These are phyloP conservation scores for Fonsecaea erecta DNA, from an alignment of 2,329 filamentous ascomycete species.

Conservation along the genomic window DNA sequence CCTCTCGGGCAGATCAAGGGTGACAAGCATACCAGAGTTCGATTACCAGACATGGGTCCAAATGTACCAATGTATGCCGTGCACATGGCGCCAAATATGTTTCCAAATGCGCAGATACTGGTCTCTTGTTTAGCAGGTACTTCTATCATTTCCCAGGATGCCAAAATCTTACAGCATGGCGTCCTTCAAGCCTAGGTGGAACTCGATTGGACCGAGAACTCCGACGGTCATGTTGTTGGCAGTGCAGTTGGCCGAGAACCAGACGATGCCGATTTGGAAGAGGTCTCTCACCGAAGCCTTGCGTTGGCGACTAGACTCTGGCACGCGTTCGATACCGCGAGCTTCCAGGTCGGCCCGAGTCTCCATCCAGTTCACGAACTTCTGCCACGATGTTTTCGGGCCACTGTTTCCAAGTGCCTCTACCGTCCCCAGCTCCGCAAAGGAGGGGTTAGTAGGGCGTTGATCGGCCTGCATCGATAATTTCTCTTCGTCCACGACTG, in stretches of 20 bases:
- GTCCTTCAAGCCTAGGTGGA: conserved; percentile 10
- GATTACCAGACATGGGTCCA: conserved; percentile 64
- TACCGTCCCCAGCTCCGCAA: conserved; percentile 1
- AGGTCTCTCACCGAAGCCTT: conserved; percentile 57
- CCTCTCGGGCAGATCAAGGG: background rate
- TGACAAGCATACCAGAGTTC: conserved; percentile 63
- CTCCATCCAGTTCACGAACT: conserved; percentile 12
- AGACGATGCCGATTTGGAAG: conserved; percentile 61
- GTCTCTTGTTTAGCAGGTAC: background rate
- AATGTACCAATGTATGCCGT: conserved; percentile 66
- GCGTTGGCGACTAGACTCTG: conserved; percentile 42
- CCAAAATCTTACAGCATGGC: conserved; percentile 12
- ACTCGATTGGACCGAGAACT: conserved; percentile 55
- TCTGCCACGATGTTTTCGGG: conserved; percentile 9
- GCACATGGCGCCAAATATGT: conserved; percentile 58
- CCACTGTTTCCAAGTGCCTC: background rate
- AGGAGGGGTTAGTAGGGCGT: background rate
- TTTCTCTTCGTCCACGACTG: conserved; percentile 7
- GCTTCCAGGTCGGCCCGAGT: conserved; percentile 54
- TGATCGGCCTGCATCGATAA: conserved; percentile 3
- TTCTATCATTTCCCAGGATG: background rate
- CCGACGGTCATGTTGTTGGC: conserved; percentile 69
- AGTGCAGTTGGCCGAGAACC: conserved; percentile 66
- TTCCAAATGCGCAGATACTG: conserved; percentile 55
- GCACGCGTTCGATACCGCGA: conserved; percentile 64